Conservation (phyloP, 1,139 yeast genomes). For the Kurtzmaniella quercitrusa region DNA sequence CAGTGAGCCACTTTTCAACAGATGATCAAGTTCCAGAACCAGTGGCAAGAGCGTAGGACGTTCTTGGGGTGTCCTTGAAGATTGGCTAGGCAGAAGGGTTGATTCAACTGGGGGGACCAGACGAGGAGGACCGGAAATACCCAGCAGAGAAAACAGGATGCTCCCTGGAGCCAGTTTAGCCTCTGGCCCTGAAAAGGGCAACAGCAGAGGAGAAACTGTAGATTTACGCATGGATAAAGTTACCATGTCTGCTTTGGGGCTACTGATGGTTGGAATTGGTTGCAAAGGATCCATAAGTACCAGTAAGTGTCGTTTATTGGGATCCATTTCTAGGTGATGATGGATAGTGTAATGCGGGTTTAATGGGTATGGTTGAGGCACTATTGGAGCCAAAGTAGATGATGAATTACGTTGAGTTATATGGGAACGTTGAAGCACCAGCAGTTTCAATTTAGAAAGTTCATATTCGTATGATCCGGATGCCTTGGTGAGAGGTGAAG, state of each 20-base stretch:
- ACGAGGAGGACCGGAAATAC: constrained; percentile 3
- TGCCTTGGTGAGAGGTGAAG: constrained; percentile 14
- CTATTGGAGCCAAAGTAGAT: constrained; percentile 11
- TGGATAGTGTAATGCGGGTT: constrained; percentile 34
- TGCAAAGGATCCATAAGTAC: constrained; percentile 34
- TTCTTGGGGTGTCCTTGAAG: constrained; percentile 5
- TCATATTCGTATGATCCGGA: constrained; percentile 7
- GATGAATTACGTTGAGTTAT: constrained; percentile 5
- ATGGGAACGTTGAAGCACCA: constrained; percentile 6
- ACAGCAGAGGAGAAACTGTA: constrained; percentile 3
- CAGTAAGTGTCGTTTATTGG: constrained; percentile 19
- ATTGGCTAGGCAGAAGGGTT: not conserved
- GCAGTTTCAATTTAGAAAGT: constrained; percentile 6
- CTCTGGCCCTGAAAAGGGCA: not conserved
- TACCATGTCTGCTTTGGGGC: constrained; percentile 5
- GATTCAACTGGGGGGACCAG: constrained; percentile 6
- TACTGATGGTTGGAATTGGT: constrained; percentile 21
- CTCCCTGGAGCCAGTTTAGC: constrained; percentile 2
- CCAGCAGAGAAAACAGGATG: not conserved
- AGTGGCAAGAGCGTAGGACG: constrained; percentile 24
- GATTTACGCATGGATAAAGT: not conserved
- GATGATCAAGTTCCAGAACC: constrained; percentile 35
- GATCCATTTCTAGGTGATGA: constrained; percentile 8
- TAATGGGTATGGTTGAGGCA: constrained; percentile 35
- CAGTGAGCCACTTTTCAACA: constrained; percentile 16